A percentile compares a stretch with the other conserved stretches of the same genome.
These are phyloP conservation scores for Rhizopogon salebrosus DNA, from an alignment of 768 basidiomycete genomes.

Conservation along the genomic window DNA sequence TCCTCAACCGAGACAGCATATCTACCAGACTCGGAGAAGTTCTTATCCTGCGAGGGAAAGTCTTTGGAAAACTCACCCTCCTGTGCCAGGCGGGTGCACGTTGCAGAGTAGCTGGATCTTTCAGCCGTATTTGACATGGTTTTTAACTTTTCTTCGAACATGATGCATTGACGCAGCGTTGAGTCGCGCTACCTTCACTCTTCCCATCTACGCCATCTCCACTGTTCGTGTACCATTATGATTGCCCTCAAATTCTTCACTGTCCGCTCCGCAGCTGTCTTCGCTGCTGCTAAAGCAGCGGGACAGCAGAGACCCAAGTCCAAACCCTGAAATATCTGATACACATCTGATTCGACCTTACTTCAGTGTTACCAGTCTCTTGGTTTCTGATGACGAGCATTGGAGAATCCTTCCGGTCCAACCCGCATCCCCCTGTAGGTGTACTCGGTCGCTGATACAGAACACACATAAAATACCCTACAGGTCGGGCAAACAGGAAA, in stretches of 20 bases:
- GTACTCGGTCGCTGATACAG: slow-evolving; percentile 91
- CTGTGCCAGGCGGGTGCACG: too few relatives aligned
- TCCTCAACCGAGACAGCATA: too few relatives aligned
- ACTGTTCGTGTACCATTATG: slow-evolving; percentile 77
- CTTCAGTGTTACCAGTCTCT: slow-evolving; percentile 77
- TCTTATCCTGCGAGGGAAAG: too few relatives aligned
- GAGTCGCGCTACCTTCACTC: slow-evolving; percentile 79
- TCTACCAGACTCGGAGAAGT: too few relatives aligned
- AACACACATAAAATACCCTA: slow-evolving; percentile 94
- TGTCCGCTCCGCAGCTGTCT: slow-evolving; percentile 88
- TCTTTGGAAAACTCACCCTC: too few relatives aligned
- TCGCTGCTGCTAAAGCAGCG: slow-evolving; percentile 53
- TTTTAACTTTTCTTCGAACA: slow-evolving; percentile 67
- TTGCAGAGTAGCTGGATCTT: too few relatives aligned
- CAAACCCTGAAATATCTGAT: slow-evolving; percentile 54
- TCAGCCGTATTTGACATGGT: slow-evolving; percentile 75
- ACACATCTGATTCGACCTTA: slow-evolving; percentile 84
- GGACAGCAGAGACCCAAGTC: slow-evolving; percentile 56
- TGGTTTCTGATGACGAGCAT: slow-evolving; percentile 91
- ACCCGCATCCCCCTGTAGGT: slow-evolving; percentile 90
- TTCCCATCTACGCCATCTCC: slow-evolving; percentile 94
- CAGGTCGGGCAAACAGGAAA: slow-evolving; percentile 99
- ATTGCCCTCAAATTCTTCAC: slow-evolving; percentile 92
- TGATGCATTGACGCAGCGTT: slow-evolving; percentile 54
- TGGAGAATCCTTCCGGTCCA: slow-evolving; percentile 88